A percentile compares a stretch with the other conserved stretches of the same genome.
phyloP scores from a whole-genome alignment of 306 rosid genomes.

The Prunus mume region DNA sequence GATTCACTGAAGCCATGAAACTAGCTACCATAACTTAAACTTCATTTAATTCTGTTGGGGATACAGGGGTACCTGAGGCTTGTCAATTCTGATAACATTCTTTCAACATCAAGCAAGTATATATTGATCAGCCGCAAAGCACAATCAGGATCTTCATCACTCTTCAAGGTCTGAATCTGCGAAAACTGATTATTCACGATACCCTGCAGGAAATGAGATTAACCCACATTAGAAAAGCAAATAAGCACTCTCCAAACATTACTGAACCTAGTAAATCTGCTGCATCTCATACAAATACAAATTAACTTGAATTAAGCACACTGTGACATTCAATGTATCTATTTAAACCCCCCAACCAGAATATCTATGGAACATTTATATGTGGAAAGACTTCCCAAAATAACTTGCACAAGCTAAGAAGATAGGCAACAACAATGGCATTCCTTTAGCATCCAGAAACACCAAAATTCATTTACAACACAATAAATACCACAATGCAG shows the following conservation, averaged over 20 bases:
- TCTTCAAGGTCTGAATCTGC: constrained; percentile 20
- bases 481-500: not conserved
- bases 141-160: constrained; percentile 24
- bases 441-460: not conserved
- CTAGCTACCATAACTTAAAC: constrained; percentile 12
- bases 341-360: not conserved
- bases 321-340: not conserved
- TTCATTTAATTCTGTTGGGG: not conserved
- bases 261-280: not conserved
- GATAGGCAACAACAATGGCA: not conserved
- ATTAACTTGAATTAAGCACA: not conserved
- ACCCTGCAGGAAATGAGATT: constrained; percentile 36
- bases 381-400: not conserved
- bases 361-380: not conserved
- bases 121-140: constrained; percentile 31
- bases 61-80: constrained; percentile 31
- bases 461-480: not conserved
- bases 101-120: constrained; percentile 42
- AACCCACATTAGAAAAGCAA: constrained; percentile 8
- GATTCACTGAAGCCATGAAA: constrained; percentile 2
- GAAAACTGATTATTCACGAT: constrained; percentile 45
- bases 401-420: not conserved
- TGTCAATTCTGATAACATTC: constrained; percentile 39
- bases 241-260: not conserved
- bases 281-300: not conserved